Conservation (phyloP, 352 stramenopile genomes). For the Phytophthora cryptogea region DNA sequence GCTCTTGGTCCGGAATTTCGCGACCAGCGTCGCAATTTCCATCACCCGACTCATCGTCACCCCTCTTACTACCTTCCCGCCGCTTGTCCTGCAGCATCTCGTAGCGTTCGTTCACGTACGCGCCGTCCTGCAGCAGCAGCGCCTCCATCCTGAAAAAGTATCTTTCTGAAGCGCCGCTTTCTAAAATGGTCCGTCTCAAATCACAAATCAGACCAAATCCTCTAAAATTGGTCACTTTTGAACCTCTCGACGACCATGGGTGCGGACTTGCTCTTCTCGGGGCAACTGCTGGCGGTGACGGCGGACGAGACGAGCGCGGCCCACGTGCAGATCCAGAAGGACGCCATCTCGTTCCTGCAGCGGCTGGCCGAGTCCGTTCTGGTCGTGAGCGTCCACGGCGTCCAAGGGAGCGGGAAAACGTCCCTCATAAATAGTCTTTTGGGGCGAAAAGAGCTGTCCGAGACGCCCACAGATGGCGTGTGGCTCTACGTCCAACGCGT, state of each 20-base stretch:
- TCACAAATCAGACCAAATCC: too few species aligned
- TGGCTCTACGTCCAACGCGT: slow-evolving; percentile 77
- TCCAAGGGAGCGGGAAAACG: slow-evolving; percentile 65
- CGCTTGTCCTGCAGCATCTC: slow-evolving; percentile 35
- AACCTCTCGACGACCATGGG: slow-evolving; percentile 13
- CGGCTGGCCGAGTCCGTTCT: slow-evolving; percentile 64
- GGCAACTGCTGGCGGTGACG: slow-evolving; percentile 61
- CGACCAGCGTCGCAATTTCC: neutral
- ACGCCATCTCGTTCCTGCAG: slow-evolving; percentile 77
- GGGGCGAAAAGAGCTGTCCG: slow-evolving; percentile 14
- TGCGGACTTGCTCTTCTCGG: slow-evolving; percentile 65
- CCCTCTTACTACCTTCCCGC: too few species aligned
- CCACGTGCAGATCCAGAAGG: slow-evolving; percentile 71
- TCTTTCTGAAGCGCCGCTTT: slow-evolving; percentile 20
- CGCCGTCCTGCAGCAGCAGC: slow-evolving; percentile 45
- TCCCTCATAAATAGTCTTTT: slow-evolving; percentile 48
- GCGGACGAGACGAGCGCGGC: slow-evolving; percentile 29
- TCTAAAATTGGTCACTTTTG: neutral
- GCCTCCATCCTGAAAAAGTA: slow-evolving; percentile 55
- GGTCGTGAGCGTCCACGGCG: slow-evolving; percentile 72
- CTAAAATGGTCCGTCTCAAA: neutral
- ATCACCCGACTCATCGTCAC: neutral
- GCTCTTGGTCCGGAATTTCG: slow-evolving; percentile 11
- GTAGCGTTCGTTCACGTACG: slow-evolving; percentile 57
- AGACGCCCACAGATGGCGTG: slow-evolving; percentile 29